Evolutionary conservation across 202 grass and related monocot species (phyloP).

Genomic region (Carex sylvatica): DNA sequence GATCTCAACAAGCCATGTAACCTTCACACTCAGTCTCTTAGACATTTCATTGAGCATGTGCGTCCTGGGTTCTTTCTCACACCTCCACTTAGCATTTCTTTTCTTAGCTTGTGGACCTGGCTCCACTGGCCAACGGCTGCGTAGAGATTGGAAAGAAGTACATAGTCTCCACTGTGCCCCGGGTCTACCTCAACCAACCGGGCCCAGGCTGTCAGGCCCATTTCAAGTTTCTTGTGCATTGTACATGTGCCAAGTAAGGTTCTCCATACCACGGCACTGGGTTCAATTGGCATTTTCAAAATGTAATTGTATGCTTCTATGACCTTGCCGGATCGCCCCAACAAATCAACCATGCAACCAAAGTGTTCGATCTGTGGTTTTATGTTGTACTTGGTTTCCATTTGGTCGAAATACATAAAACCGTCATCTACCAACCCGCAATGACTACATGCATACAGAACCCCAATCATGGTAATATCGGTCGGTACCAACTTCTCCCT

Average conservation of each 20-base stretch:
- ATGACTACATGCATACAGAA: slow-evolving; percentile 82
- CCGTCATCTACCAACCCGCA: slow-evolving; percentile 73
- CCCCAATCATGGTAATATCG: slow-evolving; percentile 82
- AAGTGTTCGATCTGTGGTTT: slow-evolving; percentile 66
- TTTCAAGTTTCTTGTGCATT: slow-evolving; percentile 68
- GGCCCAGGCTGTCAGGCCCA: slow-evolving; percentile 59
- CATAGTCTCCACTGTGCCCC: slow-evolving; percentile 69
- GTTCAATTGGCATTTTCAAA: slow-evolving; percentile 54
- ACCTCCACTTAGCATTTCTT: slow-evolving; percentile 52
- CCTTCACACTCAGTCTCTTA: slow-evolving; percentile 51
- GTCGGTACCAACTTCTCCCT: slow-evolving; percentile 49
- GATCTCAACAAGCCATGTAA: slow-evolving; percentile 64
- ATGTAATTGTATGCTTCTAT: slow-evolving; percentile 72
- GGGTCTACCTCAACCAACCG: slow-evolving; percentile 60
- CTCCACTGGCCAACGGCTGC: slow-evolving; percentile 63
- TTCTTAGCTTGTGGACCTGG: slow-evolving; percentile 56
- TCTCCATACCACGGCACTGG: slow-evolving; percentile 70
- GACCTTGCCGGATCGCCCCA: slow-evolving; percentile 66
- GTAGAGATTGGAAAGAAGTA: slow-evolving; percentile 82
- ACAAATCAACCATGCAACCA: slow-evolving; percentile 86
- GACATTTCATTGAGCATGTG: slow-evolving; percentile 56
- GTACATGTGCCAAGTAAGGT: slow-evolving; percentile 77
- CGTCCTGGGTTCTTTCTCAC: slow-evolving; percentile 68
- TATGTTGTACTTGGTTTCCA: slow-evolving; percentile 56
- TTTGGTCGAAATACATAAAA: slow-evolving; percentile 60